A percentile compares a stretch with the other conserved stretches of the same genome.
phyloP scores from a whole-genome alignment of 2,329 filamentous ascomycete genomes.

The Colletotrichum ledebouriae region DNA sequence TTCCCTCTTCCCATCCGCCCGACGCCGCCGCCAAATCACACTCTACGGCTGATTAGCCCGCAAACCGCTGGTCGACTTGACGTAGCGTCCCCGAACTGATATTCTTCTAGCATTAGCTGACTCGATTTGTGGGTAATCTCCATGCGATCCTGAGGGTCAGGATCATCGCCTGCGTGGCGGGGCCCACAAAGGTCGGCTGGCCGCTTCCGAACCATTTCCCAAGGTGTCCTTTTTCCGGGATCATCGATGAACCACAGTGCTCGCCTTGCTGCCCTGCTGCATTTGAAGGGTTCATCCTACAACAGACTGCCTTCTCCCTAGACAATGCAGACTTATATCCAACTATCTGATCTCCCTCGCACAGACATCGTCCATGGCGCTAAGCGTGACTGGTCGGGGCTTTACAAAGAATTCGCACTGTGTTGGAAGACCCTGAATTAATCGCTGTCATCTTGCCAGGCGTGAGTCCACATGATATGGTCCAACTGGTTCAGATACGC shows the following conservation, averaged over 20 bases:
- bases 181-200: slow-evolving; percentile 23
- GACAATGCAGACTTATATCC: slow-evolving; percentile 21
- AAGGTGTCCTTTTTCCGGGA: slow-evolving; percentile 13
- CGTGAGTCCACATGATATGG: slow-evolving; percentile 11
- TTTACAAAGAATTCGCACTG: slow-evolving; percentile 4
- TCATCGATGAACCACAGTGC: neutral
- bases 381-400: slow-evolving; percentile 10
- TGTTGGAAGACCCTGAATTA: slow-evolving; percentile 26
- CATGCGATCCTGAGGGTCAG: slow-evolving; percentile 15
- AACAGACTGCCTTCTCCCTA: slow-evolving; percentile 28
- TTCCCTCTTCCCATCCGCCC: slow-evolving; percentile 8
- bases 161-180: slow-evolving; percentile 25
- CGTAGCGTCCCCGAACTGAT: no score
- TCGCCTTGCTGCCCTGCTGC: neutral
- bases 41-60: slow-evolving; percentile 11
- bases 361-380: neutral
- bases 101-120: slow-evolving; percentile 17
- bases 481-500: slow-evolving; percentile 27
- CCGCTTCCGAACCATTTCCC: slow-evolving; percentile 29
- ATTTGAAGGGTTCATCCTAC: slow-evolving; percentile 30
- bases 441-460: slow-evolving; percentile 8
- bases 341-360: neutral
- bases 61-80: neutral
- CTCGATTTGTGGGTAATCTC: slow-evolving; percentile 35
- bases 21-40: slow-evolving; percentile 11